Evolutionary conservation across 176 grass and related monocot species (phyloP).

Genomic region (Ensete ventricosum): DNA sequence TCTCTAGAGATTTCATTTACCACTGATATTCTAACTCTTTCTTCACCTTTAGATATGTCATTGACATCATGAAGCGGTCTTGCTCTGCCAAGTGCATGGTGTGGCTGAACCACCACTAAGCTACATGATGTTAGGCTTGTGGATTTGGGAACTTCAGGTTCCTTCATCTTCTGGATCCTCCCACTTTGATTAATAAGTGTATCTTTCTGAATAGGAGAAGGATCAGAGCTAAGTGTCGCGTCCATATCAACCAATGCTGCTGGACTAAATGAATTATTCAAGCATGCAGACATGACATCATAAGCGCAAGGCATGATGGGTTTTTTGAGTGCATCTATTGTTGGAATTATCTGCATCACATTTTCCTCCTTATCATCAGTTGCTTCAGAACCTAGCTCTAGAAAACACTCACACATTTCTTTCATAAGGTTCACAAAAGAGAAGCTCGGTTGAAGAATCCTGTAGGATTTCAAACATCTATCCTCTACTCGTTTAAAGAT

Average conservation of each 20-base stretch:
- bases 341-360: conserved; percentile 28
- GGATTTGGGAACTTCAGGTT: conserved; percentile 8
- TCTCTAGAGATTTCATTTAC: conserved; percentile 51
- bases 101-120: conserved; percentile 29
- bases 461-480: conserved; percentile 46
- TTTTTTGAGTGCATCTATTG: conserved; percentile 18
- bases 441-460: conserved; percentile 40
- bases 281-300: not conserved
- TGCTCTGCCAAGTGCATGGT: conserved; percentile 27
- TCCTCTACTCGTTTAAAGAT: conserved; percentile 52
- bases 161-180: conserved; percentile 13
- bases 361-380: conserved; percentile 25
- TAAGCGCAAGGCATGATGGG: conserved; percentile 17
- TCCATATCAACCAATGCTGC: not conserved
- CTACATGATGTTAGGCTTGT: conserved; percentile 9
- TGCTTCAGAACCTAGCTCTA: conserved; percentile 37
- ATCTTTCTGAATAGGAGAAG: conserved; percentile 21
- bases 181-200: conserved; percentile 10
- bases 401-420: conserved; percentile 53
- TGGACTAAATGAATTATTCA: not conserved
- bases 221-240: conserved; percentile 11
- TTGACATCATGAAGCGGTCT: conserved; percentile 43
- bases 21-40: conserved; percentile 47
- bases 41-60: conserved; percentile 68
- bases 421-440: conserved; percentile 58